phyloP scores from a whole-genome alignment of 2,329 filamentous ascomycete genomes.

The Claviceps pazoutovae region DNA sequence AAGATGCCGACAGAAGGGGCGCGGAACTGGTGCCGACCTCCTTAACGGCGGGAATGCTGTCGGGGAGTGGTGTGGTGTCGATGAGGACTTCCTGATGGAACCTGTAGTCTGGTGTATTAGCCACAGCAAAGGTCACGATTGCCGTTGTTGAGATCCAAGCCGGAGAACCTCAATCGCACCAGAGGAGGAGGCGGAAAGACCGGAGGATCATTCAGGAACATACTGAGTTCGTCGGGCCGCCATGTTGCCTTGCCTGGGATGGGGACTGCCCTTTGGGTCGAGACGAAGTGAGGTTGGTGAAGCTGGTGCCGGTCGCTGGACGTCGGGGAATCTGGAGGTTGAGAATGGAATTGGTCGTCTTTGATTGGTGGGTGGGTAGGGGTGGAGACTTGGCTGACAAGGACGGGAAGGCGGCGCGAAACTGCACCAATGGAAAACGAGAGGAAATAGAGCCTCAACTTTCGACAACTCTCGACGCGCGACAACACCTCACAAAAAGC shows the following conservation, averaged over 20 bases:
- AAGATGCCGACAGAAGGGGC: conserved; percentile 79
- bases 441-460: not conserved
- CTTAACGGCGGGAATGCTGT: conserved; percentile 79
- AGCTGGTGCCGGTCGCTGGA: conserved; percentile 3
- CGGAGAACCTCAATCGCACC: not conserved
- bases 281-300: conserved; percentile 15
- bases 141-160: not conserved
- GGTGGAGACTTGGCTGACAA: conserved; percentile 17
- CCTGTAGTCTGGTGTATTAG: conserved; percentile 36
- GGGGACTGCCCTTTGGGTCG: conserved; percentile 14
- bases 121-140: not conserved
- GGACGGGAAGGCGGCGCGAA: conserved; percentile 1
- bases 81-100: conserved; percentile 90
- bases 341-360: conserved; percentile 25
- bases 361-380: conserved; percentile 21
- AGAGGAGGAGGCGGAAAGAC: not conserved
- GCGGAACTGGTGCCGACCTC: conserved; percentile 90
- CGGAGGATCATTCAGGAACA: conserved; percentile 9
- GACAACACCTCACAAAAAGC: conserved; percentile 4
- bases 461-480: conserved; percentile 2
- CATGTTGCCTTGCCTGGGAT: conserved; percentile 20
- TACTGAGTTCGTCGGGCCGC: conserved; percentile 29
- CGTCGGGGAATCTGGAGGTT: conserved; percentile 16
- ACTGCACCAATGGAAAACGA: not conserved
- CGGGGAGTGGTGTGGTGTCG: conserved; percentile 91